Base-by-base conservation (phyloP, 495 filamentous ascomycete species). In the Podospora fimiseda region DNA sequence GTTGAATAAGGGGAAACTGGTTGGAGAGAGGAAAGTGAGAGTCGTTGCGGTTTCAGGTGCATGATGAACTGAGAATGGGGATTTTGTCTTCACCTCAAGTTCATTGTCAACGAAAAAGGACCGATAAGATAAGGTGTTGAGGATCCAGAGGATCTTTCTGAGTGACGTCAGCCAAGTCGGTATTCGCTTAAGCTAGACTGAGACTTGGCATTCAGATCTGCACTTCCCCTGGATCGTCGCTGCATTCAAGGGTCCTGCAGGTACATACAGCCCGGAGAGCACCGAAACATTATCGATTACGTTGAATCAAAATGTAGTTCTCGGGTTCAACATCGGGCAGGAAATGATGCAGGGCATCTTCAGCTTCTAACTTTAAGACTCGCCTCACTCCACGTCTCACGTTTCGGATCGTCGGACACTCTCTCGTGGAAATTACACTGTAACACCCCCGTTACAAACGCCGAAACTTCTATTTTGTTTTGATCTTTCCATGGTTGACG, bases 1-100 rank as follows among this genome's bases (percentile, higher is more conserved):
- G 41, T 36, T 54, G 8, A 48, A 23, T 22, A n/a, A 18, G 13
- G 56, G 5, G 50, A 38, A 15, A 42, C 21, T 11, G 45, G 51
- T 33, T 19, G 50, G 43, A 14, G 43, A 47, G 8, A 23, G 43
- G 37, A 40, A 37, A 43, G 37, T 52, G 6, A 33, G 22, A 14
- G 50, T 53, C 23, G 45, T 50, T 22, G 27, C 11, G 5, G 27
- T 33, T 33, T 33, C 11, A 11, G 27, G 11, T 6, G 27, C 27
- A 11, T 5, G 27, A 33, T 33, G 27, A 33, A 33, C n/a, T n/a
- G n/a, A n/a, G n/a, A n/a, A n/a, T n/a, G n/a, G n/a, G n/a, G n/a
- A n/a, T n/a, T n/a, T n/a, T n/a, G n/a, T 33, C 6, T 11, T 33
- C 11, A 33, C 27, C 27, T 33, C 5, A 6, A 6, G 27, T 5